Percentiles rank a stretch among this genome's conserved stretches.
Conservation (phyloP, 805 yeast genomes). For the Starmerella geochares region DNA sequence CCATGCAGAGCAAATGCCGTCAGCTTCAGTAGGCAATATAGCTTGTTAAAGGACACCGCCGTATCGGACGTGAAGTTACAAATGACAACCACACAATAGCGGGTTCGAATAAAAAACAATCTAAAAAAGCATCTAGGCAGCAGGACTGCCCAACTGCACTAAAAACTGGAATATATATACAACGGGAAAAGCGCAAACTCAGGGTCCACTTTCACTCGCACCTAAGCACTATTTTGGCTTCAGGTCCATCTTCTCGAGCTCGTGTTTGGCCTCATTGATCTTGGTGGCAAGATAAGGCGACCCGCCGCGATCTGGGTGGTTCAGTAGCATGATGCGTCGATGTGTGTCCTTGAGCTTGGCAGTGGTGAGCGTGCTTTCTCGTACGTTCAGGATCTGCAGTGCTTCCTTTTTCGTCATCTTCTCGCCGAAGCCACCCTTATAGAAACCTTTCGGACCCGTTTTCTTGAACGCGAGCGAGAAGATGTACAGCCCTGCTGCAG, state of each 20-base stretch:
- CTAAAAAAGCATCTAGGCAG: no score
- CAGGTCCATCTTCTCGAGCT: constrained; percentile 47
- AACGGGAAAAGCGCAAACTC: no score
- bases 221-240: constrained; percentile 19
- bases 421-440: constrained; percentile 82
- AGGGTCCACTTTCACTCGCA: no score
- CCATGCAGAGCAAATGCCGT: no score
- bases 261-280: constrained; percentile 75
- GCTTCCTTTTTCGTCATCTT: constrained; percentile 89
- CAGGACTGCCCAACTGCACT: no score
- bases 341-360: constrained; percentile 55
- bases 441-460: constrained; percentile 56
- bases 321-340: constrained; percentile 63
- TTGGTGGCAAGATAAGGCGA: constrained; percentile 72
- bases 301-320: constrained; percentile 88
- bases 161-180: background rate
- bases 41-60: no score
- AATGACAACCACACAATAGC: no score
- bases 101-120: no score
- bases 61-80: no score
- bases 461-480: constrained; percentile 29
- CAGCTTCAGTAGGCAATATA: no score
- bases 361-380: constrained; percentile 34
- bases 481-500: constrained; percentile 40
- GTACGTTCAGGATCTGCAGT: constrained; percentile 62